Percentiles rank a stretch among this genome's conserved stretches.
phyloP scores from a whole-genome alignment of 2,329 filamentous ascomycete genomes.

The Davidsoniella virescens region DNA sequence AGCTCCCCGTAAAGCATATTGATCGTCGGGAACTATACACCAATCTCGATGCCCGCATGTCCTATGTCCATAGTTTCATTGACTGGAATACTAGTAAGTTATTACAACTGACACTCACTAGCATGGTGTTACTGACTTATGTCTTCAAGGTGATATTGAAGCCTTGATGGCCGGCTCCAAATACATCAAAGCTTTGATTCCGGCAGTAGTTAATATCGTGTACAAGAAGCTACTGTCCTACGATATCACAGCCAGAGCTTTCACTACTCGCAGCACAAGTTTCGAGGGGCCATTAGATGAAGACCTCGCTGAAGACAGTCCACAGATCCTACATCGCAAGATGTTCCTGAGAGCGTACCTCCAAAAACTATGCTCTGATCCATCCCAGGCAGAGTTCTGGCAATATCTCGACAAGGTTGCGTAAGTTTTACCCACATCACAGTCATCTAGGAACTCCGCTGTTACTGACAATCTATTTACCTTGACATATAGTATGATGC shows the following conservation, averaged over 20 bases:
- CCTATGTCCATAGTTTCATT: slow-evolving; percentile 59
- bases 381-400: slow-evolving; percentile 63
- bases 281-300: slow-evolving; percentile 52
- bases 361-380: slow-evolving; percentile 57
- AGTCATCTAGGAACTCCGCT: background rate
- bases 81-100: slow-evolving; percentile 56
- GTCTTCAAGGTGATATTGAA: slow-evolving; percentile 43
- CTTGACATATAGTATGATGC: slow-evolving; percentile 45
- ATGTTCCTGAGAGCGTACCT: slow-evolving; percentile 65
- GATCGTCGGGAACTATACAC: slow-evolving; percentile 58
- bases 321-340: slow-evolving; percentile 62
- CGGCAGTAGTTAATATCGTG: slow-evolving; percentile 68
- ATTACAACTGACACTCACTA: background rate
- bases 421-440: slow-evolving; percentile 25
- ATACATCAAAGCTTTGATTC: slow-evolving; percentile 70
- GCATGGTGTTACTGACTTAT: background rate
- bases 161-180: slow-evolving; percentile 53
- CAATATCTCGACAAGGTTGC: slow-evolving; percentile 73
- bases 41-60: slow-evolving; percentile 50
- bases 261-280: slow-evolving; percentile 45
- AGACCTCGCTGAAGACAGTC: slow-evolving; percentile 48
- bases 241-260: slow-evolving; percentile 68
- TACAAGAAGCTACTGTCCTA: slow-evolving; percentile 69
- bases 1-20: slow-evolving; percentile 38
- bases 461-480: slow-evolving; percentile 2